Evolutionary conservation across 768 basidiomycete species (phyloP).

Genomic region (Suillus luteus): DNA sequence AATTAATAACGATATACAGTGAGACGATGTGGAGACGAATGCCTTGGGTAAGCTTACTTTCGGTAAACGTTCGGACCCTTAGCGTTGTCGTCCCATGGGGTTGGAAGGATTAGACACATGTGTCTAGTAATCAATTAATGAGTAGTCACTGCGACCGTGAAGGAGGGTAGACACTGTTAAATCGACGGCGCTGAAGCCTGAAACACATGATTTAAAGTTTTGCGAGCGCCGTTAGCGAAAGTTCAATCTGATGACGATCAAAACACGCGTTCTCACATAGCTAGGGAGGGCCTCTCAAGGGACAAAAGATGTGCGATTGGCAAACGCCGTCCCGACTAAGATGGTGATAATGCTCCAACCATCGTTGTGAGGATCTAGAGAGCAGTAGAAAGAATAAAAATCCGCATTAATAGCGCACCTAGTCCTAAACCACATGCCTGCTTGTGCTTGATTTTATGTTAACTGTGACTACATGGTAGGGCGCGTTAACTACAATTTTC

Average conservation of each 20-base stretch:
- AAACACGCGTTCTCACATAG: not conserved
- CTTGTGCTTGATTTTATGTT: not conserved
- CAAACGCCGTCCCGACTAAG: conserved; percentile 1
- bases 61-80: not conserved
- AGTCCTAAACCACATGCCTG: not conserved
- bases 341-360: not conserved
- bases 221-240: not conserved
- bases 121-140: not conserved
- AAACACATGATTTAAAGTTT: not conserved
- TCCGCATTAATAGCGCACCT: not conserved
- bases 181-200: not conserved
- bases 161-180: not conserved
- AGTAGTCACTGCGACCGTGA: not conserved
- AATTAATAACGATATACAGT: not conserved
- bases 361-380: not conserved
- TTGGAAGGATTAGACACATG: not conserved
- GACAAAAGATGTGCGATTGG: not conserved
- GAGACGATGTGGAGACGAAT: not conserved
- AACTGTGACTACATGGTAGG: not conserved
- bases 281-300: not conserved
- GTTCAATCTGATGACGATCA: not conserved
- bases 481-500: not conserved
- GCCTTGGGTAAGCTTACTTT: not conserved
- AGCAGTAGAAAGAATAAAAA: not conserved
- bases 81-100: not conserved